A percentile compares a stretch with the other conserved stretches of the same genome.
phyloP scores from a whole-genome alignment of 495 filamentous ascomycete species.

The Trichocladium uniseriatum region DNA sequence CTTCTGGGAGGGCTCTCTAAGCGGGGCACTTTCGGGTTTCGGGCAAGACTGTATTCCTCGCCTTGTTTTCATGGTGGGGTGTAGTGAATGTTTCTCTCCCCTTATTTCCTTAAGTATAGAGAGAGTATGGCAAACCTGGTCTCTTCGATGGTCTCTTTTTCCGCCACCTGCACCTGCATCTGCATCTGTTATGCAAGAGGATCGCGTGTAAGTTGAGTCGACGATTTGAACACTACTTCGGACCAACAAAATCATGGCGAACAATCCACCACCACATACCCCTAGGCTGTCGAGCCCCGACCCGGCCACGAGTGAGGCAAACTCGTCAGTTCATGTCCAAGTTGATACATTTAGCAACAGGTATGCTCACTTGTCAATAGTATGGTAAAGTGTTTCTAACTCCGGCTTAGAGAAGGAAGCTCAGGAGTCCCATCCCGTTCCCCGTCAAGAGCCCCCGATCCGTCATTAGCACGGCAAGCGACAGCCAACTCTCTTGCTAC shows the following conservation, averaged over 20 bases:
- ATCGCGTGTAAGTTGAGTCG: neutral
- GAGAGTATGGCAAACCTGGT: neutral
- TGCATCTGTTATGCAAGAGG: neutral
- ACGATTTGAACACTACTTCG: neutral
- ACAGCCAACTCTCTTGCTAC: conserved; percentile 15
- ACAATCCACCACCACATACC: neutral
- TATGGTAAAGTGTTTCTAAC: neutral
- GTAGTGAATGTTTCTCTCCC: no score
- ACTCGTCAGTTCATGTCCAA: conserved; percentile 23
- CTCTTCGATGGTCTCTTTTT: neutral
- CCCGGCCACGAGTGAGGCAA: conserved; percentile 16
- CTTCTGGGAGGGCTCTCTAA: conserved; percentile 21
- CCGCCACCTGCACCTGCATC: neutral
- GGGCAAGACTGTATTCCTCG: neutral
- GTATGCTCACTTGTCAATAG: conserved; percentile 1
- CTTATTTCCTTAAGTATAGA: neutral
- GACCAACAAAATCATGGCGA: conserved; percentile 3
- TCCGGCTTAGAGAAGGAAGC: conserved; percentile 1
- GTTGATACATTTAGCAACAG: conserved; percentile 18
- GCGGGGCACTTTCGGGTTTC: no score
- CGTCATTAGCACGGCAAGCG: conserved; percentile 6
- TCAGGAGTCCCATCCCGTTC: conserved; percentile 1
- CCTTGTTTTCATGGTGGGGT: neutral
- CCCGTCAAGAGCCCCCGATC: conserved; percentile 8
- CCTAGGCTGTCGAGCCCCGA: conserved; percentile 9